Base-by-base conservation (phyloP, 768 basidiomycete genomes). In the Saitozyma podzolica region DNA sequence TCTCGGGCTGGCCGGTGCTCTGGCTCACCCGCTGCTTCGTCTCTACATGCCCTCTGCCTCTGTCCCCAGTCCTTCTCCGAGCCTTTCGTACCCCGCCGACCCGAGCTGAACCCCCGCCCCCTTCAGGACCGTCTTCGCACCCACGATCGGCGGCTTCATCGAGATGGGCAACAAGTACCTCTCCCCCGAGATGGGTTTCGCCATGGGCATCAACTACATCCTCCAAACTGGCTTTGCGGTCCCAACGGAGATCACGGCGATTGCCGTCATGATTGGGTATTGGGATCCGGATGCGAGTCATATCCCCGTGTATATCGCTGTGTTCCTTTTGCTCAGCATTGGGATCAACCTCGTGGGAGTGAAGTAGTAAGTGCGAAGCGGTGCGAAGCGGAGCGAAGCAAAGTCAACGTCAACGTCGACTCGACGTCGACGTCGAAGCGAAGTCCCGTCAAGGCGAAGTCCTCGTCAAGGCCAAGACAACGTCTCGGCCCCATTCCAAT, bases 151-250 rank as follows among this genome's bases (percentile, higher is more conserved):
- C 29, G 56, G 56, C 17, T 51, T 58, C 48, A 56, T 53, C 19
- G 56, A 50, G 16, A 51, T 63, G 56, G 61, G 61, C 40, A 42
- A 58, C 40, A 48, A 51, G 10, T 62, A 62, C 48, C 54, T 62
- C 61, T 40, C 40, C 29, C 61, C 61, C n/a, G 55, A 40, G 2
- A 37, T 56, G 14, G 61, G 61, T 5, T 56, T 62, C 55, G 49
- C 56, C 54, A 62, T 62, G 61, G 61, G 61, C 47, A 51, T 62
- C 61, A 62, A 62, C 48, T 62, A 62, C 48, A 62, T 62, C 16
- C 55, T 62, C 13, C 61, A 62, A 20, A 41, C 40, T 0, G 61
- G 61, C 40, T 43, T 62, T 40, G 61, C 61, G 17, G 50, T 62
- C 19, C 61, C 61, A 2, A 43, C 61, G 9, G 61, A 62, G 40